phyloP scores from a whole-genome alignment of 768 basidiomycete species.

The Psilocybe subaeruginosa region DNA sequence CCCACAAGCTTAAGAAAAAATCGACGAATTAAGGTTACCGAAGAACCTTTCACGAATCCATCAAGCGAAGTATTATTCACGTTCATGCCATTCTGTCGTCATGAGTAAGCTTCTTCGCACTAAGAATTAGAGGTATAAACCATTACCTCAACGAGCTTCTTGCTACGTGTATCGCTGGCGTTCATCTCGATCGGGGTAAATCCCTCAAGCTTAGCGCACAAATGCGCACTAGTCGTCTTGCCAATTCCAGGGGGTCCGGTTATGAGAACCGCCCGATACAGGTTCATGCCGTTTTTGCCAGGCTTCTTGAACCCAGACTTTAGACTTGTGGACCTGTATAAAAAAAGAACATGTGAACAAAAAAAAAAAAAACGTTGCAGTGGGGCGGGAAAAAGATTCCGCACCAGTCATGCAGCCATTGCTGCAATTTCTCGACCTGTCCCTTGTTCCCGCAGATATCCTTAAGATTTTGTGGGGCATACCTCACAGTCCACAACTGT shows the following conservation, averaged over 20 bases:
- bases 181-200: constrained; percentile 95
- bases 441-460: constrained; percentile 97
- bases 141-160: constrained; percentile 91
- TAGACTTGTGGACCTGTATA: constrained; percentile 68
- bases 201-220: constrained; percentile 88
- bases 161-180: constrained; percentile 93
- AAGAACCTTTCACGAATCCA: constrained; percentile 71
- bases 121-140: constrained; percentile 9
- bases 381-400: constrained; percentile 20
- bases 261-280: constrained; percentile 85
- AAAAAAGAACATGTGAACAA: not conserved
- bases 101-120: not conserved
- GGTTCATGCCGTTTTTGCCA: constrained; percentile 87
- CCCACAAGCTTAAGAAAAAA: not conserved
- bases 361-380: constrained; percentile 1
- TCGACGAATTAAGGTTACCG: constrained; percentile 35
- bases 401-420: constrained; percentile 90
- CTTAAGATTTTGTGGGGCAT: constrained; percentile 85
- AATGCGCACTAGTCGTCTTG: constrained; percentile 95
- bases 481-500: constrained; percentile 95
- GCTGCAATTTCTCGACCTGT: constrained; percentile 83
- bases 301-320: constrained; percentile 90
- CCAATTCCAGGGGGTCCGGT: constrained; percentile 97
- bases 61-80: constrained; percentile 89
- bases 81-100: constrained; percentile 78